Base-by-base conservation (phyloP, 164 flowering plant genomes). In the Tetrastigma voinierianum region DNA sequence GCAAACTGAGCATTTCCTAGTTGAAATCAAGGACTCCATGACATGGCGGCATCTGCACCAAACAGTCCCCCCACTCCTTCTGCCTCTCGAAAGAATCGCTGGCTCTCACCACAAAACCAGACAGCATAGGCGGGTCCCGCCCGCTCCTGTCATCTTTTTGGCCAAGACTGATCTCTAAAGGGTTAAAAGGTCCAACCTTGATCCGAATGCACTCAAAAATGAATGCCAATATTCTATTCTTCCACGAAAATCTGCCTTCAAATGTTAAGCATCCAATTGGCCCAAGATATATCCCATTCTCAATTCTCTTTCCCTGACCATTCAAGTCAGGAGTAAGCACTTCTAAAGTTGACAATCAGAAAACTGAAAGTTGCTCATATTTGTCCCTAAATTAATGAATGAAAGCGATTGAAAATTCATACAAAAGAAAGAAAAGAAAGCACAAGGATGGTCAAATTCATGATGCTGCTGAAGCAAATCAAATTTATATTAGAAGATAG, bases 221-320 rank as follows among this genome's bases (percentile, higher is more conserved):
- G 83, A 95, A 95, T 48, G 96, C 91, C 64, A 95, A 74, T 63
- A 89, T 84, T 67, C 87, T 84, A 16, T 81, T 89, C 73, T 87
- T 89, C 98, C 98, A 95, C 64, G 96, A 84, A 62, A 95, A 77
- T 65, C 82, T 78, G 54, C 97, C 97, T 77, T 94, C 96, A 75
- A 94, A 94, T 20, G 92, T 86, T 64, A 95, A 70, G 72, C 67
- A 62, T 56, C 97, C 97, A 57, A 95, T 46, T 14, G 96, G 87
- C 9, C 98, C 98, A 59, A 95, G 81, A 74, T 72, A 95, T 10
- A 91, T 86, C 21, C 98, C 98, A 70, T 95, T 95, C 72, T 95
- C 98, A 21, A 91, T 95, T 76, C 89, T 84, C 78, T 76, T 91
- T 55, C 68, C 97, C 98, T 95, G 80, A 58, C 15, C 71, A 63